Evolutionary conservation across 352 stramenopile genomes (phyloP).

Genomic region (Globisporangium orthogonon): DNA sequence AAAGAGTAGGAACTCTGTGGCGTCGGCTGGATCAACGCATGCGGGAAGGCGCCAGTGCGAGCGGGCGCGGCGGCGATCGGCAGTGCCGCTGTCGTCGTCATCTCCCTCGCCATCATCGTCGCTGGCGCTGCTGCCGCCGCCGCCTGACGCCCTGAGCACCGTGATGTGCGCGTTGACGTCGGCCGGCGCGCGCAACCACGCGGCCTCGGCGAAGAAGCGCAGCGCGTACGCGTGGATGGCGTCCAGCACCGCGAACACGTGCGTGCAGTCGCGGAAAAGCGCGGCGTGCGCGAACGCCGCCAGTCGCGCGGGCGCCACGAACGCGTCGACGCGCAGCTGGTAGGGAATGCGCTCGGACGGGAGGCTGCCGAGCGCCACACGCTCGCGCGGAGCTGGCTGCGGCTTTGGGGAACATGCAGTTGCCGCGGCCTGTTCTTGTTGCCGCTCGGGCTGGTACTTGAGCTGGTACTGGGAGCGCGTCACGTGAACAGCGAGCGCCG

Average conservation of each 20-base stretch:
- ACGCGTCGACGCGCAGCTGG: slow-evolving; percentile 35
- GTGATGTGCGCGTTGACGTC: slow-evolving; percentile 30
- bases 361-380: slow-evolving; percentile 24
- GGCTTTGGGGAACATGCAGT: not conserved
- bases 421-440: not conserved
- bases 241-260: slow-evolving; percentile 58
- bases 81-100: slow-evolving; percentile 3
- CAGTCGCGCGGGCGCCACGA: slow-evolving; percentile 37
- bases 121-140: no score
- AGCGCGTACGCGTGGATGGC: slow-evolving; percentile 51
- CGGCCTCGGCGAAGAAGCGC: slow-evolving; percentile 36
- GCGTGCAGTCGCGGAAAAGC: slow-evolving; percentile 48
- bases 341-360: slow-evolving; percentile 21
- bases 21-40: slow-evolving; percentile 38
- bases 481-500: slow-evolving; percentile 26
- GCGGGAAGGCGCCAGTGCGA: slow-evolving; percentile 29
- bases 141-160: slow-evolving; percentile 25
- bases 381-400: no score
- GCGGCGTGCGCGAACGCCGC: slow-evolving; percentile 39
- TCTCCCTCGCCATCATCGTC: slow-evolving; percentile 33
- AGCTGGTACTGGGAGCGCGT: not conserved
- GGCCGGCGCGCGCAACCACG: slow-evolving; percentile 22
- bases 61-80: slow-evolving; percentile 16
- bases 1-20: slow-evolving; percentile 46
- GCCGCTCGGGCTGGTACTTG: not conserved